Evolutionary conservation across 306 rosid species (phyloP).

Genomic region (Medicago truncatula): DNA sequence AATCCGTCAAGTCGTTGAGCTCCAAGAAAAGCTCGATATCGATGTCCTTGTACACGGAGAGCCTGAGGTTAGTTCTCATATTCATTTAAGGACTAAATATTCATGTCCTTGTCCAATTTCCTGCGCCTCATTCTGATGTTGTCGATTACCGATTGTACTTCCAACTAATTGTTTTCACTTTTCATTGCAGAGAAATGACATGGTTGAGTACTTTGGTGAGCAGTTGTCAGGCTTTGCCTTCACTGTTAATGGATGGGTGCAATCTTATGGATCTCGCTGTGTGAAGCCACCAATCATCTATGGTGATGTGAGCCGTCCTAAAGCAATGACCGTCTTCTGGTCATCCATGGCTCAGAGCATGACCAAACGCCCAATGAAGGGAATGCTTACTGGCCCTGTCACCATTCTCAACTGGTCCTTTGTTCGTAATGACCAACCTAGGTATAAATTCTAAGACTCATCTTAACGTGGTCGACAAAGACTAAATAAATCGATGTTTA

Average conservation of each 20-base stretch:
- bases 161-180: constrained; percentile 36
- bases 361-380: constrained; percentile 92
- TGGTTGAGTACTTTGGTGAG: constrained; percentile 96
- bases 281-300: constrained; percentile 96
- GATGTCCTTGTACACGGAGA: constrained; percentile 92
- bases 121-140: not conserved
- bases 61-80: constrained; percentile 73
- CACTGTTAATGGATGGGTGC: constrained; percentile 89
- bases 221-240: constrained; percentile 89
- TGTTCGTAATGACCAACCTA: constrained; percentile 83
- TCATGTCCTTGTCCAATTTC: not conserved
- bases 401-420: constrained; percentile 96
- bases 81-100: constrained; percentile 16
- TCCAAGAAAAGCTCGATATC: constrained; percentile 86
- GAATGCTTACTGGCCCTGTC: constrained; percentile 95
- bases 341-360: constrained; percentile 79
- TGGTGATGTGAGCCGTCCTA: constrained; percentile 93
- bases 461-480: not conserved
- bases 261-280: constrained; percentile 90
- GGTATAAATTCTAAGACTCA: constrained; percentile 45
- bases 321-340: constrained; percentile 92
- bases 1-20: constrained; percentile 73
- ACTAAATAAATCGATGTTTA: not conserved
- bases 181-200: constrained; percentile 79
- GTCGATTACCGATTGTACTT: not conserved